phyloP scores from a whole-genome alignment of 345 rosid species.

The Syzygium aqueum region DNA sequence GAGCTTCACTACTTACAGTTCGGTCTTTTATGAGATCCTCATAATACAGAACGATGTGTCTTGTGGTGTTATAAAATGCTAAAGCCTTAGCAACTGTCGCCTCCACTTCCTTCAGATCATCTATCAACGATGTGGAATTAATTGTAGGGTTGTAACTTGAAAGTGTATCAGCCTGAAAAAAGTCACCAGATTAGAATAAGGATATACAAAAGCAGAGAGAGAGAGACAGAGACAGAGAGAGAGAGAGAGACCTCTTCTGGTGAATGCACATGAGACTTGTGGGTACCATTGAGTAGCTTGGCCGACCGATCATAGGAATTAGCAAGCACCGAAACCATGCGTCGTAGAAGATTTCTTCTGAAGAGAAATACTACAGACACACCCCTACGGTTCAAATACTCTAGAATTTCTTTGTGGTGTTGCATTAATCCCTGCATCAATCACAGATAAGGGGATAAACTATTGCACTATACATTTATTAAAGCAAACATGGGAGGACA shows the following conservation, averaged over 20 bases:
- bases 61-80: slow-evolving; percentile 57
- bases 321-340: slow-evolving; percentile 80
- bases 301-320: slow-evolving; percentile 83
- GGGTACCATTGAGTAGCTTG: slow-evolving; percentile 87
- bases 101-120: slow-evolving; percentile 57
- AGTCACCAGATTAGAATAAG: slow-evolving; percentile 1
- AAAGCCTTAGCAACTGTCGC: slow-evolving; percentile 43
- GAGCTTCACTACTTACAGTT: slow-evolving; percentile 28
- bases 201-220: neutral
- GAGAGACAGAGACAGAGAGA: neutral
- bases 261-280: slow-evolving; percentile 98
- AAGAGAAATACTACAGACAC: slow-evolving; percentile 70
- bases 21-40: slow-evolving; percentile 67
- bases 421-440: slow-evolving; percentile 64
- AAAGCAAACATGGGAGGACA: neutral
- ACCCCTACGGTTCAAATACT: slow-evolving; percentile 81
- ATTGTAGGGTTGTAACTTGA: slow-evolving; percentile 70
- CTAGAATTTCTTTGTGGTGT: slow-evolving; percentile 53
- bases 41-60: slow-evolving; percentile 66
- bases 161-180: slow-evolving; percentile 63
- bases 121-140: slow-evolving; percentile 56
- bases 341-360: slow-evolving; percentile 67
- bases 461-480: neutral
- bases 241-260: slow-evolving; percentile 50
- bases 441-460: neutral